Base-by-base conservation (phyloP, 208 protist species). In the Herpetomonas samuelpessoai region DNA sequence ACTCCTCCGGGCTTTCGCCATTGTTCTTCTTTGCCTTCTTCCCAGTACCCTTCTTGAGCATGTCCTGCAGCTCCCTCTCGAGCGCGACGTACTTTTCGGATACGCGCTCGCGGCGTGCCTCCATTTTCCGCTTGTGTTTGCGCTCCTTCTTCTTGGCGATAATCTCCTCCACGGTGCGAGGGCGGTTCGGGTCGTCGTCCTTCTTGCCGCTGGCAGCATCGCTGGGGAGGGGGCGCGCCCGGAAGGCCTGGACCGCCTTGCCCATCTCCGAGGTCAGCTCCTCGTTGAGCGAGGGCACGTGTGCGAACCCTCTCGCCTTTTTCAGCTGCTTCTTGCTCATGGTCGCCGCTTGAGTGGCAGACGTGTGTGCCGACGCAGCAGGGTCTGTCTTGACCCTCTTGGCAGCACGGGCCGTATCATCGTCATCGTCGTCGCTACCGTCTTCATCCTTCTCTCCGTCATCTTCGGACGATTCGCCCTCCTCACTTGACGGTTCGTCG, bases 121-220 rank as follows among this genome's bases (percentile, higher is more conserved):
- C 85, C 21, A 67, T 56, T 62, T 91, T 90, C 10, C 79, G 77
- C 47, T 57, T 41, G 73, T 92, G 85, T 55, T 95, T 92, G 45
- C 74, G 76, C 48, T 83, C 85, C 64, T 92, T 95, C 66, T 95
- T 95, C 16, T 71, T 51, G 10, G 88, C 84, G 57, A 94, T 85
- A 48, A 90, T 83, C 29, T 80, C 79, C 38, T 81, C 74, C 6
- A 77, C 55, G 0, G 58, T 76, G 28, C 67, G 68, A 6, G 62
- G 57, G 19, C 19, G 48, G 31, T 57, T 45, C 4, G 28, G 7
- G 19, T 53, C 47, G 22, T 9, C 58, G 21, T 12, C 21, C 7
- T 30, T 4, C 39, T 62, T 19, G 9, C 22, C 46, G 9, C 49
- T 19, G 10, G 28, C 24, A 12, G 10, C 55, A 49, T 29, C n/a